phyloP scores from a whole-genome alignment of 164 flowering plant genomes.

The Umbilicus rupestris region DNA sequence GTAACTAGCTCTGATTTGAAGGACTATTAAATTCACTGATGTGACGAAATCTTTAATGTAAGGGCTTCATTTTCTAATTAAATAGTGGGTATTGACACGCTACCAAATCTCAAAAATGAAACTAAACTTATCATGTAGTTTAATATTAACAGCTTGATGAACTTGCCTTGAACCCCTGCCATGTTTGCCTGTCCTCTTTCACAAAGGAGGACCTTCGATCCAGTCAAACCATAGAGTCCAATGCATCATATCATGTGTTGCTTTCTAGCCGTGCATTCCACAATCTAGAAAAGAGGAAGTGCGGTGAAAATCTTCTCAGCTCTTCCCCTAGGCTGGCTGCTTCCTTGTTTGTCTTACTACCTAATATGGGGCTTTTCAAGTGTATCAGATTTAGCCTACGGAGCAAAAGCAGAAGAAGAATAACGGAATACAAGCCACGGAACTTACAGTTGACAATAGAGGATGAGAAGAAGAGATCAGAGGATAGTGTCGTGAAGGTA shows the following conservation, averaged over 20 bases:
- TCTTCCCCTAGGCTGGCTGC: background rate
- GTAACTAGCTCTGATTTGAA: background rate
- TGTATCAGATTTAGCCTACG: background rate
- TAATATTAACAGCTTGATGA: background rate
- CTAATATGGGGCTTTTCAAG: background rate
- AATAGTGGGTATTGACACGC: background rate
- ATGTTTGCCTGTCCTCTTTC: background rate
- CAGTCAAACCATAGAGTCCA: no score
- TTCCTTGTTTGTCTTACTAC: background rate
- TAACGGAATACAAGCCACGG: background rate
- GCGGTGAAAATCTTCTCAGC: background rate
- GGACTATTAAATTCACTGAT: background rate
- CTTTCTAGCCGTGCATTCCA: background rate
- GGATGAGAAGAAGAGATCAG: background rate
- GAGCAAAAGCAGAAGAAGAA: background rate
- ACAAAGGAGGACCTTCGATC: background rate
- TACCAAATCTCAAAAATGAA: background rate
- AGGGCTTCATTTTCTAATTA: background rate
- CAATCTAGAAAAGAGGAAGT: background rate
- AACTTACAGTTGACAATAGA: background rate
- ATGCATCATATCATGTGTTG: background rate
- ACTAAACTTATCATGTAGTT: background rate
- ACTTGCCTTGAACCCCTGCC: background rate
- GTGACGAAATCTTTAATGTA: background rate
- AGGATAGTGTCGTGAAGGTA: slow-evolving; percentile 18